Evolutionary conservation across 768 basidiomycete genomes (phyloP).

Genomic region (Tricholoma hemisulphureum): DNA sequence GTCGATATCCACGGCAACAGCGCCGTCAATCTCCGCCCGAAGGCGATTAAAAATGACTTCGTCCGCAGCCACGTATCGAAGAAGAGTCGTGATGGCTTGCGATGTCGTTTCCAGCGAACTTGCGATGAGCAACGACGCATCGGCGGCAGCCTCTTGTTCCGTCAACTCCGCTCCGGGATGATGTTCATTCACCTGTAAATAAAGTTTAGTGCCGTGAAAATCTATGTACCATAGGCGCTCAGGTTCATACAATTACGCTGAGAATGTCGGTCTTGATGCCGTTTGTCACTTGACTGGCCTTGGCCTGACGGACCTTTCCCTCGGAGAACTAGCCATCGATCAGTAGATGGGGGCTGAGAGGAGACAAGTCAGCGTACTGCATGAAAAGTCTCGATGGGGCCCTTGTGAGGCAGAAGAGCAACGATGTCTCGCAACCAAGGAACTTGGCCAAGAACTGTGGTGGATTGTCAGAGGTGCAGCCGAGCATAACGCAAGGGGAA

Average conservation of each 20-base stretch:
- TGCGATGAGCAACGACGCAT: slow-evolving; percentile 22
- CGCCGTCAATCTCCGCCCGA: slow-evolving; percentile 7
- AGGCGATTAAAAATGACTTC: slow-evolving; percentile 7
- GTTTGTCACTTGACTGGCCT: slow-evolving; percentile 4
- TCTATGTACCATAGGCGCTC: not conserved
- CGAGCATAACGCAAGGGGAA: not conserved
- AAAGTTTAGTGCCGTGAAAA: not conserved
- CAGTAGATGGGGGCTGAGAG: not conserved
- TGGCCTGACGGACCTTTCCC: slow-evolving; percentile 15
- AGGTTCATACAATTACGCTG: slow-evolving; percentile 19
- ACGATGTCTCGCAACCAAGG: slow-evolving; percentile 22
- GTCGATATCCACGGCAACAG: slow-evolving; percentile 7
- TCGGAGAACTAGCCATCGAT: slow-evolving; percentile 13
- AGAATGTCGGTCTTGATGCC: slow-evolving; percentile 15
- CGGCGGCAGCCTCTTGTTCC: slow-evolving; percentile 15
- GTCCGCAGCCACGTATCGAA: slow-evolving; percentile 15
- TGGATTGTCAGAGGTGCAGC: not conserved
- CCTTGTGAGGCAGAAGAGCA: slow-evolving; percentile 16
- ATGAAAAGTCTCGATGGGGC: slow-evolving; percentile 20
- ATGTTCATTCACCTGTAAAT: slow-evolving; percentile 15
- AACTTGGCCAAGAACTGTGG: slow-evolving; percentile 21
- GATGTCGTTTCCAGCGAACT: slow-evolving; percentile 20
- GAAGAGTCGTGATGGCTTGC: slow-evolving; percentile 13
- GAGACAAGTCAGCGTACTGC: not conserved
- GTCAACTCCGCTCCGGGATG: slow-evolving; percentile 3